Percentiles rank a stretch among this genome's conserved stretches.
Conservation (phyloP, 2,329 filamentous ascomycete species). For the Bisporella sp. region DNA sequence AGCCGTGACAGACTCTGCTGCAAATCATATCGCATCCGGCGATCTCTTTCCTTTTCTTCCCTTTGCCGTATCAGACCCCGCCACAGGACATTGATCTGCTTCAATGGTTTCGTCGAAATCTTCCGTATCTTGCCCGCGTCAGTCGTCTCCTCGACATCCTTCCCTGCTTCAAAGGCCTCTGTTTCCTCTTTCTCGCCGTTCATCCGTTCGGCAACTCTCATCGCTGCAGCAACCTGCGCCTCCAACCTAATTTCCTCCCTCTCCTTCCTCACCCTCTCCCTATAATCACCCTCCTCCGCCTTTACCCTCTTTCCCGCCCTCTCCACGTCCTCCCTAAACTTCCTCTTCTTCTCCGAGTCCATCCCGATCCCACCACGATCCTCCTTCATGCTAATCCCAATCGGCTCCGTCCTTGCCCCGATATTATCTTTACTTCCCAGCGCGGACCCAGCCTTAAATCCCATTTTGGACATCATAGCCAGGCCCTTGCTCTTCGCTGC, state of each 20-base stretch:
- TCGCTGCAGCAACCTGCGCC: slow-evolving; percentile 65
- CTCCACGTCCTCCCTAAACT: slow-evolving; percentile 56
- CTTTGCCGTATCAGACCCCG: slow-evolving; percentile 65
- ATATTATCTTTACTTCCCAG: slow-evolving; percentile 56
- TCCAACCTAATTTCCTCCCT: slow-evolving; percentile 63
- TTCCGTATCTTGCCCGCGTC: slow-evolving; percentile 23
- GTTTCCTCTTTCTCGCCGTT: slow-evolving; percentile 29
- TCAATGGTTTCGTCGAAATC: slow-evolving; percentile 44
- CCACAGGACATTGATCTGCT: slow-evolving; percentile 71
- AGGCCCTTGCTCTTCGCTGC: slow-evolving; percentile 74
- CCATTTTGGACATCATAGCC: slow-evolving; percentile 95
- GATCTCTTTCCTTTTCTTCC: slow-evolving; percentile 62
- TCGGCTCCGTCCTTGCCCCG: slow-evolving; percentile 55
- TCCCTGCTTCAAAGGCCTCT: slow-evolving; percentile 8
- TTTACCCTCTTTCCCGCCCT: slow-evolving; percentile 52
- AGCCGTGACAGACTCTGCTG: slow-evolving; percentile 56
- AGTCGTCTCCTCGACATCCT: slow-evolving; percentile 13
- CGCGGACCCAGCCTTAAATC: slow-evolving; percentile 70
- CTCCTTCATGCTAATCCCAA: slow-evolving; percentile 70
- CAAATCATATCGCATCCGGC: slow-evolving; percentile 57
- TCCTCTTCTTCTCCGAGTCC: slow-evolving; percentile 77
- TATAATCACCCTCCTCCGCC: slow-evolving; percentile 63
- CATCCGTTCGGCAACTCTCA: slow-evolving; percentile 75
- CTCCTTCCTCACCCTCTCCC: slow-evolving; percentile 64
- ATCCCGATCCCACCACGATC: slow-evolving; percentile 77